Evolutionary conservation across 1,284 basidiomycete genomes (phyloP), one percentile per base, ranked within the genome.

Genomic region (Leccinum fuscescens): DNA sequence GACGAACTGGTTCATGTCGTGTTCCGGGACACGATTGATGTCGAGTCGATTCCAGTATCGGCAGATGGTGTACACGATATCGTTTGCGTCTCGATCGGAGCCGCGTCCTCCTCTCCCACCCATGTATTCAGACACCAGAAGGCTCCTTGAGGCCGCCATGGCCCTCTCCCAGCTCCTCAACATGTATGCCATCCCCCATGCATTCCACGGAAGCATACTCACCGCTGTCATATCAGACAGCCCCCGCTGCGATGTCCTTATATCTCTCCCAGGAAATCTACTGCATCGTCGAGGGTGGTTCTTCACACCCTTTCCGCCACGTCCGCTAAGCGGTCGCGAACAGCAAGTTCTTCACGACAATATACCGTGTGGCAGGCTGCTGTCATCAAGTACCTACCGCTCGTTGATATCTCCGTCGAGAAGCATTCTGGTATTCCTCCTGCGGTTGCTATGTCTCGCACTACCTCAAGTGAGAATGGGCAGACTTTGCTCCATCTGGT

Each of bases 11-110:
- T 83, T 84, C 90, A 92, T 92, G 70, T 92, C 89, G 61, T 85
- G 82, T 72, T 92, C 89, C 27, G 86, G 85, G 63, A 92, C 86
- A 65, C 89, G 86, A 69, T 92, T 92, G 67, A 91, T 85, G 72
- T 92, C 89, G 61, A 92, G 82, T 55, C 81, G 80, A 69, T 87
- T 86, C 89, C 89, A 91, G 69, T 87, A 89, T 58, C 82, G 83
- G 61, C 82, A 79, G 65, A 92, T 75, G 52, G 83, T 79, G 68
- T 84, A 91, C 52, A 79, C 72, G 66, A 91, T 89, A 65, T 92
- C 90, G 64, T 84, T 83, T 17, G 89, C 90, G 68, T 92, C 89
- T 61, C 79, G 77, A 57, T 89, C 87, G 17, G 78, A 78, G 42
- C 83, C 81, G 59, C 88, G 85, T 70, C 89, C 50, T 54, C 44